Percentiles rank a stretch among this genome's conserved stretches.
Evolutionary conservation across 1,139 yeast species (phyloP).

Genomic region (Yamadazyma diospyri): DNA sequence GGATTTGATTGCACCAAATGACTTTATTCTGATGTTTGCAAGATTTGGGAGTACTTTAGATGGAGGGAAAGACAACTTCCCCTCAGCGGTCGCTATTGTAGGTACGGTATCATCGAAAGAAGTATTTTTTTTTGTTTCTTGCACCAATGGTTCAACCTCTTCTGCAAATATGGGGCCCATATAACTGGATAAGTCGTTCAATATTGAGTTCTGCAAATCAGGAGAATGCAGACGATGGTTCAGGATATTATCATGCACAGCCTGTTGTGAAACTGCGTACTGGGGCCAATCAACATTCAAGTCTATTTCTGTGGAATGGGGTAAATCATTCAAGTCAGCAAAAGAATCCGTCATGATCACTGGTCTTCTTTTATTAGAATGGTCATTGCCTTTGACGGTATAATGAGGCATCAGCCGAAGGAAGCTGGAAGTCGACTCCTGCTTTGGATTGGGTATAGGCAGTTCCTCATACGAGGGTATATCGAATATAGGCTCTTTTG

Average conservation of each 20-base stretch:
- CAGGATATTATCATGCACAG: slow-evolving; percentile 8
- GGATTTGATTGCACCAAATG: background rate
- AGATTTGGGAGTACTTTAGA: slow-evolving; percentile 1
- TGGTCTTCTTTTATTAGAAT: slow-evolving; percentile 1
- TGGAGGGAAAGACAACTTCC: slow-evolving; percentile 5
- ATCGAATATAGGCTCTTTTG: no score
- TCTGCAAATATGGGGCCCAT: slow-evolving; percentile 1
- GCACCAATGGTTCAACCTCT: slow-evolving; percentile 5
- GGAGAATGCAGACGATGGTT: slow-evolving; percentile 7
- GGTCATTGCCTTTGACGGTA: no score
- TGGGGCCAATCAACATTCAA: no score
- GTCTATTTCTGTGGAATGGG: slow-evolving; percentile 7
- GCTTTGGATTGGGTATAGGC: no score
- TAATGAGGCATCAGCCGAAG: no score
- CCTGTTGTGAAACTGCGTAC: no score
- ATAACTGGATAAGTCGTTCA: slow-evolving; percentile 8
- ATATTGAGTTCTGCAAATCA: slow-evolving; percentile 5
- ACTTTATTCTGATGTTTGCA: background rate
- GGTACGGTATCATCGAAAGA: background rate
- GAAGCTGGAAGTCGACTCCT: no score
- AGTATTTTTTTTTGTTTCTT: background rate
- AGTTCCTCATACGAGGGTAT: no score
- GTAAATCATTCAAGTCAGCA: slow-evolving; percentile 6
- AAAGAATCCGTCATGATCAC: background rate
- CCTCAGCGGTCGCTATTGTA: background rate